Evolutionary conservation across 1,284 basidiomycete genomes (phyloP).

Genomic region (Mycosarcoma maydis): DNA sequence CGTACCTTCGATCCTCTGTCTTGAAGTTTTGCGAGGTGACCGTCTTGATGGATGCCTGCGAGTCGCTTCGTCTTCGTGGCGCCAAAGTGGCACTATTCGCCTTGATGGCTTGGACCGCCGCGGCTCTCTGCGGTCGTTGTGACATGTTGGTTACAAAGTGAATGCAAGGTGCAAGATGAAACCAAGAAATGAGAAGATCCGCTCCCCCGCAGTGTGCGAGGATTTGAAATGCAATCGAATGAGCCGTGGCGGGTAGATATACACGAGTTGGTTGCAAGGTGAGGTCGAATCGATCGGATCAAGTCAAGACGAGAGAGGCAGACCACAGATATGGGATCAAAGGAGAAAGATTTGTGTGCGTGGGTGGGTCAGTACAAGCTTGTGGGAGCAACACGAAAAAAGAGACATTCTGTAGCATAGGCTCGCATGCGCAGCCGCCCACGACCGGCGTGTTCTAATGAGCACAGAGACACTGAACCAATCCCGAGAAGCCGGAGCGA

Average conservation of each 20-base stretch:
- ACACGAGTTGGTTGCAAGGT: conserved; percentile 3
- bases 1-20: conserved; percentile 12
- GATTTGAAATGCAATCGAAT: conserved; percentile 5
- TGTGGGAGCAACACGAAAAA: not conserved
- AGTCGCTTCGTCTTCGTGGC: conserved; percentile 28
- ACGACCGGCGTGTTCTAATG: not conserved
- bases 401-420: not conserved
- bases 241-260: conserved; percentile 6
- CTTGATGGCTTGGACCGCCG: conserved; percentile 33
- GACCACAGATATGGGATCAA: not conserved
- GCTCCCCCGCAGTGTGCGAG: conserved; percentile 5
- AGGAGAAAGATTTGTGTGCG: not conserved
- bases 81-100: conserved; percentile 26
- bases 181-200: conserved; percentile 6
- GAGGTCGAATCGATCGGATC: not conserved
- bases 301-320: not conserved
- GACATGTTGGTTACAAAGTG: conserved; percentile 7
- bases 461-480: conserved; percentile 1
- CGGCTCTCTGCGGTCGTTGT: conserved; percentile 39
- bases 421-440: not conserved
- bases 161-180: not conserved
- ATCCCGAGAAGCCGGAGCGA: conserved; percentile 1
- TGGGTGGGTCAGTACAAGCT: conserved; percentile 9
- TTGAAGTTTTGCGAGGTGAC: conserved; percentile 28
- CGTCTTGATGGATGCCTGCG: conserved; percentile 25